Conservation (phyloP, 768 basidiomycete species). For the Macrocybe gigantea region DNA sequence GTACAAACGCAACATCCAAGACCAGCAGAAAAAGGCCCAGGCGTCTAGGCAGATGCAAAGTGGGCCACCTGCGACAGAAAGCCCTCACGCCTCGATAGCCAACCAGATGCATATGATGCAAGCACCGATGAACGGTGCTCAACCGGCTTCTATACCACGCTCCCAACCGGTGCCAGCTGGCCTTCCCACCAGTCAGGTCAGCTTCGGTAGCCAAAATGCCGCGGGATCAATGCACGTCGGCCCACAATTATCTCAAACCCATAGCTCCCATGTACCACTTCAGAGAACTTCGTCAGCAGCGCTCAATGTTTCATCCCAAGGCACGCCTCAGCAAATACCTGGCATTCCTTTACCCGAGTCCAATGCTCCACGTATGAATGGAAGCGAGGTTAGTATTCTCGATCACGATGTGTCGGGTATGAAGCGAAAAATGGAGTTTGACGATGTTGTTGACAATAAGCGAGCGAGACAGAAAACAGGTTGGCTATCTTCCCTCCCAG, state of each 20-base stretch:
- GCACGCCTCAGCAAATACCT: slow-evolving; percentile 12
- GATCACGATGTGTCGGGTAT: slow-evolving; percentile 61
- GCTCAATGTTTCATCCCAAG: slow-evolving; percentile 17
- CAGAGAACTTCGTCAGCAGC: slow-evolving; percentile 24
- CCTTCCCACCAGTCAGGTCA: slow-evolving; percentile 12
- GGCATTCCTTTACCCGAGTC: slow-evolving; percentile 8
- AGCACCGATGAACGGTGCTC: too few relatives aligned
- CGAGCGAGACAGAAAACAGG: slow-evolving; percentile 70
- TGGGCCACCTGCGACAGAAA: too few relatives aligned
- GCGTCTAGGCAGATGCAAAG: slow-evolving; percentile 27
- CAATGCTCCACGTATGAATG: slow-evolving; percentile 4
- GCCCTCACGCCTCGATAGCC: too few relatives aligned
- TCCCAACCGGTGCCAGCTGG: background rate
- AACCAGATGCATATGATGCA: too few relatives aligned
- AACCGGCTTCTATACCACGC: too few relatives aligned
- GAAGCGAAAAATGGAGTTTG: slow-evolving; percentile 63
- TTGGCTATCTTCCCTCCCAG: slow-evolving; percentile 24
- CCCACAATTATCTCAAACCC: slow-evolving; percentile 14
- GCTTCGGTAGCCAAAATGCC: slow-evolving; percentile 1
- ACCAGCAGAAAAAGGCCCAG: slow-evolving; percentile 53
- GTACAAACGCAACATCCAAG: slow-evolving; percentile 57
- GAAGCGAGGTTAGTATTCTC: slow-evolving; percentile 31
- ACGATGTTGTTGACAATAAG: slow-evolving; percentile 62
- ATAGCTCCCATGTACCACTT: slow-evolving; percentile 23
- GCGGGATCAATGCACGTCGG: slow-evolving; percentile 16